A percentile compares a stretch with the other conserved stretches of the same genome.
Evolutionary conservation across 805 yeast species (phyloP).

Genomic region (Schizosaccharomyces lindneri): DNA sequence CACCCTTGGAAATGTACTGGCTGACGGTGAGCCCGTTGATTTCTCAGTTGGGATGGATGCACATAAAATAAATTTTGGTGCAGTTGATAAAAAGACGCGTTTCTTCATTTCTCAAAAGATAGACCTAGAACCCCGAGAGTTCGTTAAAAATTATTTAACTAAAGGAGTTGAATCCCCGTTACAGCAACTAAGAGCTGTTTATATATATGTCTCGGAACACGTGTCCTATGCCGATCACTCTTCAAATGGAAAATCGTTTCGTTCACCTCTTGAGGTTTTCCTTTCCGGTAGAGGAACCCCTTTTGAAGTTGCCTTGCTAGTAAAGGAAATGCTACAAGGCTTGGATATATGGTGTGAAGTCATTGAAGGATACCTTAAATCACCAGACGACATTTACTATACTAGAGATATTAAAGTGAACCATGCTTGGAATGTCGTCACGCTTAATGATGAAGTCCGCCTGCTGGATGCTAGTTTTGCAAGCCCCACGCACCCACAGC

Average conservation of each 20-base stretch:
- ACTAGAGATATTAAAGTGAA: slow-evolving; percentile 24
- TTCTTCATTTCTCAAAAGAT: neutral
- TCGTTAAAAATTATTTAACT: slow-evolving; percentile 18
- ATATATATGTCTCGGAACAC: slow-evolving; percentile 34
- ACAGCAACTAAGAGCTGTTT: slow-evolving; percentile 43
- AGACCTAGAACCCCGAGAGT: neutral
- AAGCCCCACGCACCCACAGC: slow-evolving; percentile 28
- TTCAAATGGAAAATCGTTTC: neutral
- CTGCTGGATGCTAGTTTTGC: slow-evolving; percentile 53
- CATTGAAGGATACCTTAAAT: slow-evolving; percentile 61
- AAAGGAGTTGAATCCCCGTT: slow-evolving; percentile 26
- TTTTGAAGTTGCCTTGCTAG: slow-evolving; percentile 53
- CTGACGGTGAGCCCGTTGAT: neutral
- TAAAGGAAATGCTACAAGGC: slow-evolving; percentile 44
- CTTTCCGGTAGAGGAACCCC: slow-evolving; percentile 28
- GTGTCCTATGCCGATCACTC: slow-evolving; percentile 14
- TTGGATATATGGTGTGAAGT: slow-evolving; percentile 52
- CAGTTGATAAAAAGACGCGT: neutral
- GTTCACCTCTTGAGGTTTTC: neutral
- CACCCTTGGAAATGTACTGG: neutral
- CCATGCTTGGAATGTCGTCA: slow-evolving; percentile 73
- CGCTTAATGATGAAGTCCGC: slow-evolving; percentile 54
- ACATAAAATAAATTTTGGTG: neutral
- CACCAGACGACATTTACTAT: slow-evolving; percentile 34
- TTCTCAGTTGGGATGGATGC: neutral